Conservation (phyloP, 2,329 filamentous ascomycete species). For the Talaromyces rugulosus region DNA sequence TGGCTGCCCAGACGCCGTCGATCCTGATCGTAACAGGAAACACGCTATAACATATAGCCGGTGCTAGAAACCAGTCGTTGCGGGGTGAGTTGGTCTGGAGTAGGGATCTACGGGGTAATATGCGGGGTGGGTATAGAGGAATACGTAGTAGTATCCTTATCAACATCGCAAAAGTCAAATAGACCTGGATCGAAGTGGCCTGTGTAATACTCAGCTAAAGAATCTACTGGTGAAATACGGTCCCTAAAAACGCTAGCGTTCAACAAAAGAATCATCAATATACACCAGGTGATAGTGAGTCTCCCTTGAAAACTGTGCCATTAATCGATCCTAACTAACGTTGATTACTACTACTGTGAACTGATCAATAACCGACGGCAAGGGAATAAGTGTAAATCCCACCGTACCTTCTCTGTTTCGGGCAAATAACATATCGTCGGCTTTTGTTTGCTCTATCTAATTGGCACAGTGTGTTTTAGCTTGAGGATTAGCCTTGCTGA, state of each 20-base stretch:
- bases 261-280: not conserved
- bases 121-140: not conserved
- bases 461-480: not conserved
- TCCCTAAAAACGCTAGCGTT: not conserved
- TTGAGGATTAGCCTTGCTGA: not conserved
- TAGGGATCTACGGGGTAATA: not conserved
- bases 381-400: not conserved
- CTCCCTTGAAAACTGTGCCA: not conserved
- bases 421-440: not conserved
- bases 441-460: not conserved
- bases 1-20: not conserved
- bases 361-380: not conserved
- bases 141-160: too few species aligned
- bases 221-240: too few species aligned
- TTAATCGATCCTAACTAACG: not conserved
- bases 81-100: not conserved
- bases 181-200: too few species aligned
- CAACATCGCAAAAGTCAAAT: too few species aligned
- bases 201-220: too few species aligned
- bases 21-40: not conserved
- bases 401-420: not conserved
- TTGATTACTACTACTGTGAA: not conserved
- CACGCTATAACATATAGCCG: not conserved
- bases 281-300: not conserved
- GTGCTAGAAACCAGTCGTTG: not conserved